Base-by-base conservation (phyloP, 192 early-diverging fungal species). In the Backusella tuberculispora region DNA sequence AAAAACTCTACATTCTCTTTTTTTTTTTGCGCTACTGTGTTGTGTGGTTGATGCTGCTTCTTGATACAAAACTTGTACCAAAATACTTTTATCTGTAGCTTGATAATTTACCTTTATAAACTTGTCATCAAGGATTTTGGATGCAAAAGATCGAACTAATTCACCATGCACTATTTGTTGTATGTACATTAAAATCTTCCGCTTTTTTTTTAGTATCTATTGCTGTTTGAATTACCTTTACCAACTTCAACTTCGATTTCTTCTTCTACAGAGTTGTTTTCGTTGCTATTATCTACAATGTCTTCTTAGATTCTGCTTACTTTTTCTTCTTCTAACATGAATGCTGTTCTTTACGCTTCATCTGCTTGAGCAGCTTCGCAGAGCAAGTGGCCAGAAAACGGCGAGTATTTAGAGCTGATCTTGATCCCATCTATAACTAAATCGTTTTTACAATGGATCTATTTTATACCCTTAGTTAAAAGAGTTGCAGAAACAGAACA, bases 151-250 rank as follows among this genome's bases (percentile, higher is more conserved):
- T 8, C 17, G 50, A 56, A n/a, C 50, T 8, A 21, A 56, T 56
- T 56, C 15, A 19, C 19, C 19, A 21, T 56, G 50, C 19, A 56
- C 50, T 56, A 56, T 56, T 56, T 19, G 17, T 56, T 56, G 1
- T 19, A 56, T 19, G 15, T 56, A 56, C 19, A 56, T 24, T 21
- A 56, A 56, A 56, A 56, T 56, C 50, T 56, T n/a, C 50, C 50
- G 50, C 17, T 24, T 56, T 56, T 56, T 56, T 56, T 56, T 50
- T 14, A 56, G 19, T 2, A 56, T 56, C 17, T 21, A n/a, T 56
- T 24, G 50, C 19, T 21, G 17, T 56, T 56, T 8, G 50, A 56
- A n/a, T 56, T 56, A 56, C 19, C 50, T 19, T 56, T 21, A 24
- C 6, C 17, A 17, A 3, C 21, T 24, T 56, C 19, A 56, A 2